These are phyloP conservation scores for Suillus discolor DNA, from an alignment of 768 basidiomycete genomes.

Conservation along the genomic window DNA sequence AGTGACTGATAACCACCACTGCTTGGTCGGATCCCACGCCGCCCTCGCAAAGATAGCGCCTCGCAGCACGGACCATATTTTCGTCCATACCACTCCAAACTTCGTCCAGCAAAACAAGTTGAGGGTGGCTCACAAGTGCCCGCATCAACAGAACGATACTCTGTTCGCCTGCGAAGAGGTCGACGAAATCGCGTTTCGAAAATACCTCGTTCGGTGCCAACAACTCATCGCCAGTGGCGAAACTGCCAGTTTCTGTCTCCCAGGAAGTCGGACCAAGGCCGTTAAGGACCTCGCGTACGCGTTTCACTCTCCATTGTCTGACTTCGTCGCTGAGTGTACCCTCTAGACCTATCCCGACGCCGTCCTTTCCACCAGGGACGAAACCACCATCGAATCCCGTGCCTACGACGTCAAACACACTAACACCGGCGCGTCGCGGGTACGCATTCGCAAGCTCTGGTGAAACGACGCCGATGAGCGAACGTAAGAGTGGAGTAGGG, in stretches of 20 bases:
- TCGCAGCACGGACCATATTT: conserved; percentile 66
- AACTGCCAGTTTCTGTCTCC: conserved; percentile 23
- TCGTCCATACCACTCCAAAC: conserved; percentile 93
- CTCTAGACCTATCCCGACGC: conserved; percentile 51
- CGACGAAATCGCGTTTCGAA: conserved; percentile 55
- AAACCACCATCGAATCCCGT: conserved; percentile 92
- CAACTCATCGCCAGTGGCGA: background rate
- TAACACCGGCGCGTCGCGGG: conserved; percentile 68
- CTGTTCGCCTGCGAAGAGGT: conserved; percentile 75
- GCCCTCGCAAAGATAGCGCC: conserved; percentile 57
- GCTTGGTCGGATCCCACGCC: conserved; percentile 64
- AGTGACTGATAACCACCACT: conserved; percentile 86
- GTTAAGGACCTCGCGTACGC: conserved; percentile 61
- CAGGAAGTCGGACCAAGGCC: conserved; percentile 64
- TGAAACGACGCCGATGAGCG: conserved; percentile 76
- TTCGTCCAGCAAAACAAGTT: conserved; percentile 86
- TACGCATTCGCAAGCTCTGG: conserved; percentile 94
- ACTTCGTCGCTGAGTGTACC: conserved; percentile 36
- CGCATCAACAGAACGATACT: conserved; percentile 82
- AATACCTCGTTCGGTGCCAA: conserved; percentile 41
- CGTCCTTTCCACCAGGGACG: conserved; percentile 46
- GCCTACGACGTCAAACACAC: conserved; percentile 78
- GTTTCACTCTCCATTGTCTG: conserved; percentile 40
- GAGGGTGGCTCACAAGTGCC: conserved; percentile 75
- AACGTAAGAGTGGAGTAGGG: conserved; percentile 68